phyloP scores from a whole-genome alignment of 768 basidiomycete genomes.

The Agrocybe praecox region DNA sequence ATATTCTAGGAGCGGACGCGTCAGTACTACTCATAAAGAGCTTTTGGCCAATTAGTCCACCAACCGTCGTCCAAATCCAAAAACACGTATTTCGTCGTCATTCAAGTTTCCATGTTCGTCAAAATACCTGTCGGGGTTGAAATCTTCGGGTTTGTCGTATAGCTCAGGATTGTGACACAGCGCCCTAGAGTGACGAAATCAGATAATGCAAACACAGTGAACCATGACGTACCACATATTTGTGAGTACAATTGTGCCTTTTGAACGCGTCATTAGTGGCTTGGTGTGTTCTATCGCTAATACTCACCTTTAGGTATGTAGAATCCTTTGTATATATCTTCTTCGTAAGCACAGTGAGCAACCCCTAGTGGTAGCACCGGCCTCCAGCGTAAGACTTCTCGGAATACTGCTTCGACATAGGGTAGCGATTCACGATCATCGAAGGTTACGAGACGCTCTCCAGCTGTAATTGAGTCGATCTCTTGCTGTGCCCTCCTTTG shows the following conservation, averaged over 20 bases:
- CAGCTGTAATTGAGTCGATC: constrained; percentile 29
- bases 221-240: neutral
- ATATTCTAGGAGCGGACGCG: constrained; percentile 9
- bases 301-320: constrained; percentile 17
- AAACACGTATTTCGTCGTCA: constrained; percentile 13
- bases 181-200: neutral
- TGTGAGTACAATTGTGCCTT: neutral
- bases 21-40: neutral
- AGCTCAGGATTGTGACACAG: neutral
- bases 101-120: neutral
- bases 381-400: constrained; percentile 19
- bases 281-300: neutral
- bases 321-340: constrained; percentile 23
- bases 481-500: constrained; percentile 33
- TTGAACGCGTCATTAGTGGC: neutral
- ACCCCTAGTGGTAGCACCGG: constrained; percentile 20
- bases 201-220: neutral
- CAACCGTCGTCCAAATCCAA: constrained; percentile 2
- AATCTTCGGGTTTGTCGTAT: neutral
- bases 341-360: constrained; percentile 20
- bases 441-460: constrained; percentile 24
- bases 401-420: constrained; percentile 18
- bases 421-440: constrained; percentile 25
- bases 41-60: neutral
- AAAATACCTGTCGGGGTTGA: constrained; percentile 1